Base-by-base conservation (phyloP, 2,329 filamentous ascomycete genomes). In the Leptographium galeiforme region DNA sequence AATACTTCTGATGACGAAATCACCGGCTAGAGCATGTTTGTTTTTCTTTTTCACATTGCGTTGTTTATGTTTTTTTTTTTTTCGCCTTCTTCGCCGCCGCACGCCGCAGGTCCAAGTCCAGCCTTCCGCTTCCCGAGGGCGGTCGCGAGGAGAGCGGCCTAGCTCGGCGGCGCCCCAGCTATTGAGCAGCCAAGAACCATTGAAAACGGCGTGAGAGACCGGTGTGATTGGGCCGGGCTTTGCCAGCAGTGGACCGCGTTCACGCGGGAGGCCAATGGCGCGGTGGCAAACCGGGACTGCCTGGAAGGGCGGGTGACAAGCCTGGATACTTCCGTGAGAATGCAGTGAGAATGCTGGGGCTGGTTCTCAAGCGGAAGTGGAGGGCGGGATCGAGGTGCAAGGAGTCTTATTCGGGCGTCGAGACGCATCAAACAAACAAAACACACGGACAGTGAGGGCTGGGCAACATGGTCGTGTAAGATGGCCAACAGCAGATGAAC, bases 181-280 rank as follows among this genome's bases (percentile, higher is more conserved):
- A 19, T 44, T 6, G 41, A 30, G 41, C 41, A 46, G 44, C 25
- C 44, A 33, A 10, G 33, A 18, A 25, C 44, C 25, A 44, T 44
- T 44, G 41, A 44, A 44, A 48, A 34, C 45, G 45, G 45, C 32
- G 3, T 6, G 11, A 48, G 30, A 34, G 30, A 16, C n/a, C 14
- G 14, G 30, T 18, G 14, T n/a, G 44, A 48, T 48, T 52, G 51
- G 51, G 18, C 19, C 25, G 25, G 34, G 18, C 34, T n/a, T 14
- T 11, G 0, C 25, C 6, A 36, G 25, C 12, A 39, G 50, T 18
- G 19, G 50, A 47, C 33, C 18, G 7, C 14, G 13, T 43, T 10
- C 34, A 41, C 33, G 38, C 16, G 55, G 48, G 44, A 34, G 39
- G 36, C 52, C 55, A 56, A 56, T 56, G 39, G 45, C 8, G 25